These are phyloP conservation scores for Aspergillus fumigatus DNA, from an alignment of 2,329 filamentous ascomycete species.

Conservation along the genomic window DNA sequence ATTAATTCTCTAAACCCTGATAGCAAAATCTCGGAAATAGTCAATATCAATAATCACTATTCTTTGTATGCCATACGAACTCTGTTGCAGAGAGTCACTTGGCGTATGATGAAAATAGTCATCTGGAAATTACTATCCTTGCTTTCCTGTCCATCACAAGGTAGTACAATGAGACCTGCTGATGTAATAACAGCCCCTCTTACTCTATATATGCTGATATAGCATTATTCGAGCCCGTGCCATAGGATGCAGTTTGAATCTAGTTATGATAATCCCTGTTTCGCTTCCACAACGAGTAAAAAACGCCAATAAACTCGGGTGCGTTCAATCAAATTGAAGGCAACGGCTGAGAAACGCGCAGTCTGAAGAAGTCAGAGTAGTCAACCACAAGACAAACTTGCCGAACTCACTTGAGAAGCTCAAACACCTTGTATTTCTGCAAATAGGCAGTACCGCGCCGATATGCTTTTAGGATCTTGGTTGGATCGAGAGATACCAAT, in stretches of 20 bases:
- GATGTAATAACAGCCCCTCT: not conserved
- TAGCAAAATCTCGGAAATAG: not conserved
- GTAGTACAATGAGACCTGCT: not conserved
- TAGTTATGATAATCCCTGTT: not conserved
- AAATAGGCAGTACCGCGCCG: conserved; percentile 66
- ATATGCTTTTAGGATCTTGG: conserved; percentile 64
- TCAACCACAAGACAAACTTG: not conserved
- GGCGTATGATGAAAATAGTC: not conserved
- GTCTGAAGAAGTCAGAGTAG: conserved; percentile 4
- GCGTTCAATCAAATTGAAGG: not conserved
- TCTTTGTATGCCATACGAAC: not conserved
- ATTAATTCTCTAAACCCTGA: not conserved
- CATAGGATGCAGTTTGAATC: not conserved
- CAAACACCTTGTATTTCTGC: conserved; percentile 68
- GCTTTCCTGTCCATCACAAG: not conserved
- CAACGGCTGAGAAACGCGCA: not conserved
- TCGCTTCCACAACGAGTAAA: not conserved
- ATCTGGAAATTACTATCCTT: not conserved
- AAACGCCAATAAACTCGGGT: not conserved
- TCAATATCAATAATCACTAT: not conserved
- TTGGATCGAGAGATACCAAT: conserved; percentile 41
- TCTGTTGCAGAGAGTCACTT: not conserved
- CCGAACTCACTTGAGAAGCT: conserved; percentile 61
- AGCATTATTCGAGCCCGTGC: not conserved
- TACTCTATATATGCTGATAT: not conserved